Evolutionary conservation across 148 eudicot genomes (phyloP), one percentile per base, ranked within the genome.

Genomic region (Hydrangea macrophylla): DNA sequence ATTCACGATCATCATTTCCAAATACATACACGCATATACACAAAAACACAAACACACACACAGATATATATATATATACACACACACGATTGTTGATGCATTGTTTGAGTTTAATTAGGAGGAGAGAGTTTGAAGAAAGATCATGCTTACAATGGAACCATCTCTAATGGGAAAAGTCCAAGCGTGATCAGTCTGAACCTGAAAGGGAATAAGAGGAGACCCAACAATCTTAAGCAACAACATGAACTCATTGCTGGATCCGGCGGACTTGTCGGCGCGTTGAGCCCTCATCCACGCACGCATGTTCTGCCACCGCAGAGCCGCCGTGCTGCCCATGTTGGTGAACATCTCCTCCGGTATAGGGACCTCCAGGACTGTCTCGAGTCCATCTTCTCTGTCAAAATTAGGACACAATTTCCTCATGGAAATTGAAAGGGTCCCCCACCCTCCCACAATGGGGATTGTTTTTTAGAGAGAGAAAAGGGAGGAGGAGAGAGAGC

Each of bases 301-400:
- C 85, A 84, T 84, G 60, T 84, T 79, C 42, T 84, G 79, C 88
- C 88, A 84, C 30, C 83, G 65, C 39, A 71, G 62, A 9, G 73
- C 30, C 2, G 74, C 78, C 51, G 32, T 84, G 65, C 78, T 70
- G 54, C 83, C 85, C 81, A 75, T 81, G 30, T 60, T 76, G 18
- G 65, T 55, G 73, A 78, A 81, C 83, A 79, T 73, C 56, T 84
- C 88, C 70, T 84, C 88, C 7, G 88, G 88, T 10, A 84, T 69
- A 1, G 88, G 88, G 39, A 84, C 85, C 73, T 84, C 88, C 25
- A 84, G 68, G 42, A 84, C 88, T 32, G 88, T 84, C 50, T 84
- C 85, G 1, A 84, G 72, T 4, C 81, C 85, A 63, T 73, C 77
- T 74, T 84, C 78, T 22, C 69, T 84, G 55, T 84, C 88, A 22